Evolutionary conservation across 495 filamentous ascomycete species (phyloP).

Genomic region (Penicillium coprophilum): DNA sequence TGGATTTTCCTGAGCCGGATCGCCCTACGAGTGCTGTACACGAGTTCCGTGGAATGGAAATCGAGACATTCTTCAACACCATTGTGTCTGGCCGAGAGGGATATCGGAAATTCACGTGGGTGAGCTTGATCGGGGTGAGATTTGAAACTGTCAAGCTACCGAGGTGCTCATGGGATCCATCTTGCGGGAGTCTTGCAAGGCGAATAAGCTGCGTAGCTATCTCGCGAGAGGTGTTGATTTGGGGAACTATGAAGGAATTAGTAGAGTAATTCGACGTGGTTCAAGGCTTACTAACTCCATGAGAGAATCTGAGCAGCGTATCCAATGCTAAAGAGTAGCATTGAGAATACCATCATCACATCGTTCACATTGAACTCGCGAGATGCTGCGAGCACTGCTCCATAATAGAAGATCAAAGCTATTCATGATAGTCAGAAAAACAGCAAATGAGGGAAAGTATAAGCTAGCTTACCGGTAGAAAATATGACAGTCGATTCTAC

Average conservation of each 20-base stretch:
- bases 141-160: slow-evolving; percentile 44
- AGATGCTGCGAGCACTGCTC: slow-evolving; percentile 58
- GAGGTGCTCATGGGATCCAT: slow-evolving; percentile 56
- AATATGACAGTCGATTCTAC: slow-evolving; percentile 69
- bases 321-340: slow-evolving; percentile 78
- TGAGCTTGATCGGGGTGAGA: slow-evolving; percentile 62
- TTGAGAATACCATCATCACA: slow-evolving; percentile 73
- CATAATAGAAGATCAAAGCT: slow-evolving; percentile 85
- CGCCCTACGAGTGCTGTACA: slow-evolving; percentile 76
- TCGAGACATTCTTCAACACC: slow-evolving; percentile 58
- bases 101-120: slow-evolving; percentile 65
- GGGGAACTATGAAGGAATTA: slow-evolving; percentile 57
- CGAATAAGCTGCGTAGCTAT: slow-evolving; percentile 72
- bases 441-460: not conserved
- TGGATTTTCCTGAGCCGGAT: slow-evolving; percentile 89
- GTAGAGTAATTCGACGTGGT: not conserved
- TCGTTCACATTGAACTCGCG: slow-evolving; percentile 47
- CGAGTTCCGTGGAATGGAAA: slow-evolving; percentile 58
- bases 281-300: slow-evolving; percentile 47
- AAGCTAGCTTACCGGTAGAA: slow-evolving; percentile 52
- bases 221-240: slow-evolving; percentile 70
- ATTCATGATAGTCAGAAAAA: slow-evolving; percentile 8
- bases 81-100: slow-evolving; percentile 52
- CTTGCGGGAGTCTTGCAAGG: slow-evolving; percentile 60
- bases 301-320: slow-evolving; percentile 66